Evolutionary conservation across 345 rosid genomes (phyloP), one percentile per base, ranked within the genome.

Genomic region (Corchorus olitorius): DNA sequence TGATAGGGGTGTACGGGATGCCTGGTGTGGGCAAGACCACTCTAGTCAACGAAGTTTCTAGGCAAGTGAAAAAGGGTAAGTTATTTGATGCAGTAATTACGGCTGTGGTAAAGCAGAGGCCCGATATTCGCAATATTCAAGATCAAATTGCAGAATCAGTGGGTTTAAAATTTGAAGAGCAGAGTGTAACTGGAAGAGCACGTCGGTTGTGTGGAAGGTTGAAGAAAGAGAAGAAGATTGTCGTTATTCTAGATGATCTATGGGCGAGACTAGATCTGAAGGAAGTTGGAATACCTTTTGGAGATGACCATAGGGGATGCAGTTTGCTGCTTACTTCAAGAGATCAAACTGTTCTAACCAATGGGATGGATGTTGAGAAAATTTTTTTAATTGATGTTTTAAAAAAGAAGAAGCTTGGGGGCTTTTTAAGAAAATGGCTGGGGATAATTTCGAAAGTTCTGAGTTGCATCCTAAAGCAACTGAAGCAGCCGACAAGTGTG

Each of bases 21-120:
- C 75, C 71, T 2, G 81, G 86, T 60, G n/a, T 70, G 17, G 83
- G 86, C 35, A 80, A 83, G 59, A 69, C 81, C 12, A 65, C 64
- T 0, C 63, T 83, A 4, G 76, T 54, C 8, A 74, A 65, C 16
- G 45, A 80, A 41, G 49, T 80, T 9, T 48, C 9, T 1, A 6
- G 16, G 6, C 71, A 65, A 12, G 72, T 41, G 8, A 52, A 37
- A n/a, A 59, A 41, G n/a, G 62, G 34, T 0, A 72, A 72, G 48
- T 19, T 72, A 20, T 79, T 82, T 35, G 70, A 70, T 37, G 58
- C 37, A 60, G 68, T 79, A 4, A 68, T 69, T 3, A 6, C 39
- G 9, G 80, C 19, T 1, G 7, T 0, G 5, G 74, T 82, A 6
- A 33, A 73, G 2, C 58, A 41, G 6, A 37, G 7, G 3, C 48